phyloP scores from a whole-genome alignment of 2,329 filamentous ascomycete genomes.

The Gliomastix tumulicola region DNA sequence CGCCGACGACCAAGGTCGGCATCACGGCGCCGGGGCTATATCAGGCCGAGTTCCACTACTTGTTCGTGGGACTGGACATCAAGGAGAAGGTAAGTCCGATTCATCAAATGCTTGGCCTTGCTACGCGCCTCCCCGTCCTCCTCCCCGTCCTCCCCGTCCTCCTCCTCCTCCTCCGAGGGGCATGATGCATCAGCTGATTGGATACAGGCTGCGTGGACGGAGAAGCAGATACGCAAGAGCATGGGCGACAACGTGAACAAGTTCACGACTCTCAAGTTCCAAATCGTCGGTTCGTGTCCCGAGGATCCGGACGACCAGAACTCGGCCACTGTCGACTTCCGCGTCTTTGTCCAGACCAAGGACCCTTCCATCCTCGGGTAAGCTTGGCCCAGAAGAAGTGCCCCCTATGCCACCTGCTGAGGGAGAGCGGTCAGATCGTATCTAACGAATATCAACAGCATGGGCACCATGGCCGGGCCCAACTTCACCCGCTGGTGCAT shows the following conservation, averaged over 20 bases:
- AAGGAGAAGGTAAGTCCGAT: conserved; percentile 30
- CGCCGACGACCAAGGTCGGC: conserved; percentile 30
- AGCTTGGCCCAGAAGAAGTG: not conserved
- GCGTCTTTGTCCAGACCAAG: conserved; percentile 34
- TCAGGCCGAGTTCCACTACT: conserved; percentile 34
- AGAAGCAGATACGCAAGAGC: conserved; percentile 20
- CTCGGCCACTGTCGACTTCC: conserved; percentile 35
- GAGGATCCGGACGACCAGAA: conserved; percentile 28
- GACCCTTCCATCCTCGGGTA: conserved; percentile 5
- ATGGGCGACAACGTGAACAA: conserved; percentile 13
- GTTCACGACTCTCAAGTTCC: conserved; percentile 6
- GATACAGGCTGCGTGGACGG: conserved; percentile 9
- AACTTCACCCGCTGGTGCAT: conserved; percentile 29
- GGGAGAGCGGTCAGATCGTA: not conserved
- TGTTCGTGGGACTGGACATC: conserved; percentile 30
- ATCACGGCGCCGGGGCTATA: conserved; percentile 32
- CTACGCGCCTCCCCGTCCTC: no score
- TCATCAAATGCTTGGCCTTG: no score
- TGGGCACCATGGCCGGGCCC: conserved; percentile 14
- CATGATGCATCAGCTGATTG: no score
- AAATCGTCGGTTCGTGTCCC: conserved; percentile 7
- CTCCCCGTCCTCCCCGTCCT: no score
- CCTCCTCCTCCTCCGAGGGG: no score
- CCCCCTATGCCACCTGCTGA: not conserved
- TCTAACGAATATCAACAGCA: not conserved